These are phyloP conservation scores for Chaetomidium leptoderma DNA, from an alignment of 495 filamentous ascomycete genomes.

Conservation along the genomic window DNA sequence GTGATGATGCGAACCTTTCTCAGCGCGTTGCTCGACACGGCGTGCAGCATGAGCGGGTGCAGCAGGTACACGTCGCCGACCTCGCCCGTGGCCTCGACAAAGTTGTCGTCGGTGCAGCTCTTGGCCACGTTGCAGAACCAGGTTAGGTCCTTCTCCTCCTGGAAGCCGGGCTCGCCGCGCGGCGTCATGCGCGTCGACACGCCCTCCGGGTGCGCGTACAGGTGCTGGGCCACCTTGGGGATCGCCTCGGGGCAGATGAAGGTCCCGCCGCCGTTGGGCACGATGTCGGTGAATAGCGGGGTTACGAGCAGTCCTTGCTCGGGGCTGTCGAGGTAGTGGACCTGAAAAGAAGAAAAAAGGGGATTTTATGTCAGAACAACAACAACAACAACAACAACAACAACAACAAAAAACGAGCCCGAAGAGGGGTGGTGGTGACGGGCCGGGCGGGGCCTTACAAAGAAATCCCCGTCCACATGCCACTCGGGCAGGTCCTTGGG, in stretches of 20 bases:
- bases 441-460: too few species aligned
- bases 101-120: constrained; percentile 43
- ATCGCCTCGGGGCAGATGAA: constrained; percentile 60
- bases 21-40: constrained; percentile 56
- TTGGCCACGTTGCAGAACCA: constrained; percentile 54
- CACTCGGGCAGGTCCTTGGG: constrained; percentile 54
- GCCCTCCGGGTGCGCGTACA: constrained; percentile 64
- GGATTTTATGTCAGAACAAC: not conserved
- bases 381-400: not conserved
- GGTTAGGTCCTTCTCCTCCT: constrained; percentile 38
- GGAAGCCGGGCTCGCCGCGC: constrained; percentile 41
- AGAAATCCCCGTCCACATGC: constrained; percentile 78
- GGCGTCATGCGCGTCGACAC: constrained; percentile 64
- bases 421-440: too few species aligned
- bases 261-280: constrained; percentile 60
- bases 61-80: constrained; percentile 65
- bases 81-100: constrained; percentile 62
- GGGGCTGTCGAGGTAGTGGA: constrained; percentile 65
- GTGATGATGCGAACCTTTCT: constrained; percentile 63
- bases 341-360: not conserved
- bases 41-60: constrained; percentile 72
- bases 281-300: constrained; percentile 64
- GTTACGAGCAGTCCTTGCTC: constrained; percentile 70
- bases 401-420: not conserved
- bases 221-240: constrained; percentile 51